phyloP scores from a whole-genome alignment of 2,329 filamentous ascomycete species.

The Arthrobotrys iridis region DNA sequence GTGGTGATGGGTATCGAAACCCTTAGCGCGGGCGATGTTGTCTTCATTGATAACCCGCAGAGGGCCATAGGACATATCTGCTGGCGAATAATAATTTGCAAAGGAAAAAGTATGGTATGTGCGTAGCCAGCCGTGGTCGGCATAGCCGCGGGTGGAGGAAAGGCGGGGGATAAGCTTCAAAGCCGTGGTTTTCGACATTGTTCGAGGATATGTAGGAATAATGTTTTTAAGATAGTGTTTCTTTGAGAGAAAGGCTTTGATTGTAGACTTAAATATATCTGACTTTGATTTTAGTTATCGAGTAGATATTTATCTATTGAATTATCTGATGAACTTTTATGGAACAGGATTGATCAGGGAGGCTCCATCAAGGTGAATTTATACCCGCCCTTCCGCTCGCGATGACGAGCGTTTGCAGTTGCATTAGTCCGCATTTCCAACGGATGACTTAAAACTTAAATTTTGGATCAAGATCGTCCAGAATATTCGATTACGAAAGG shows the following conservation, averaged over 20 bases:
- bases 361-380: conserved; percentile 38
- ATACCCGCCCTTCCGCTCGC: conserved; percentile 7
- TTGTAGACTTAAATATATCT: background rate
- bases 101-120: conserved; percentile 89
- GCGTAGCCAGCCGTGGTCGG: conserved; percentile 87
- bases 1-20: conserved; percentile 87
- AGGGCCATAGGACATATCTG: conserved; percentile 75
- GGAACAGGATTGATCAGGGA: conserved; percentile 27
- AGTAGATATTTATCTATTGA: conserved; percentile 13
- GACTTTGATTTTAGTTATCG: background rate
- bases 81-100: conserved; percentile 75
- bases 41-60: conserved; percentile 90
- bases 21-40: conserved; percentile 76
- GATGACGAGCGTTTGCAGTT: conserved; percentile 28
- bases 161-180: conserved; percentile 75
- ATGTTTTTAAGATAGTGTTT: background rate
- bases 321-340: conserved; percentile 27
- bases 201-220: background rate
- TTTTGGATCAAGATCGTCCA: background rate
- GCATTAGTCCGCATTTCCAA: conserved; percentile 49
- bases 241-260: background rate
- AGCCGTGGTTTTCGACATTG: conserved; percentile 48
- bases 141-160: conserved; percentile 77
- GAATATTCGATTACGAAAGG: conserved; percentile 44
- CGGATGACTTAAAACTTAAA: conserved; percentile 39